Base-by-base conservation (phyloP, 768 basidiomycete genomes). In the Lentinus brumalis region DNA sequence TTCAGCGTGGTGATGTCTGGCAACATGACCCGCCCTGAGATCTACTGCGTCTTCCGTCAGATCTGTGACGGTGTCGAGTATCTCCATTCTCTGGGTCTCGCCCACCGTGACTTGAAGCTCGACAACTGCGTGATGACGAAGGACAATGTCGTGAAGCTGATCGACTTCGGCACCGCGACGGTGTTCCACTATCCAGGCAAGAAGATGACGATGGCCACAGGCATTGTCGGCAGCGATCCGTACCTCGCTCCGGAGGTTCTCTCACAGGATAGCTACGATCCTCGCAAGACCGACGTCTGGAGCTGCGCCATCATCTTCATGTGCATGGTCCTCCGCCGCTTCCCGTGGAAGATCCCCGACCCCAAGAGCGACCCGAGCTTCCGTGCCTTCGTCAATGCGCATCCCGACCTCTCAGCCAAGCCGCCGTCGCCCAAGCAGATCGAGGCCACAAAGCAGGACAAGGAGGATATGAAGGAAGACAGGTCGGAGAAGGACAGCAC, bases 101-200 rank as follows among this genome's bases (percentile, higher is more conserved):
- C 97, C 5, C 97, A 99, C 71, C 92, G 97, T 47, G 97, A 99
- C 75, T 86, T 99, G 77, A 99, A 99, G 76, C 90, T 99, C 61
- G 97, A 99, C 79, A 99, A 99, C 74, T 98, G 97, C 75, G 97
- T 99, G 78, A 97, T 99, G 93, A 96, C 92, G n/a, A 79, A 80
- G 3, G 83, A 89, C 70, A 94, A 98, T 71, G 85, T 97, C 66
- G 93, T 99, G 79, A 99, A 99, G 74, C 84, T 99, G 66, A 99
- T 99, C 77, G 97, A 99, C 76, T 99, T 99, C 77, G 97, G 97
- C 54, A 99, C 97, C 5, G 97, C 97, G n/a, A 95, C 95, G 64
- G 96, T 99, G 61, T 99, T 99, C 78, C 94, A 97, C 67, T 99
- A 98, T 71, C 97, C 97, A 0, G 96, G 95, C 59, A 95, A 94